A percentile compares a stretch with the other conserved stretches of the same genome.
Conservation (phyloP, 148 eudicot genomes). For the Arctostaphylos glauca region DNA sequence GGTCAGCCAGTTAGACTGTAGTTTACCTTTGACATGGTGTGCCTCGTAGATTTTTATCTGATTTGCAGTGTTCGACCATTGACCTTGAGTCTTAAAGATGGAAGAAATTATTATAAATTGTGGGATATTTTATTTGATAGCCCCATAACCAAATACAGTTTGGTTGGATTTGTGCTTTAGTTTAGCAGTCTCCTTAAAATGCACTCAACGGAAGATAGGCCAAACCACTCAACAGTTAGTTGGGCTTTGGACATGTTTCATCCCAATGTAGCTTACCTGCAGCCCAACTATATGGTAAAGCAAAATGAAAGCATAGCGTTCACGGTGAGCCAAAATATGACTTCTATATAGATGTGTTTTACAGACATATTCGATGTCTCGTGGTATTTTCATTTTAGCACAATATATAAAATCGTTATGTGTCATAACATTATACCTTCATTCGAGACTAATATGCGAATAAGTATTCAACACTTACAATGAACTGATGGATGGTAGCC, state of each 20-base stretch:
- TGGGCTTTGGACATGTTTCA: background rate
- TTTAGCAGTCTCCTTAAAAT: slow-evolving; percentile 1
- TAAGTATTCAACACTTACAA: background rate
- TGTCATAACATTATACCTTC: background rate
- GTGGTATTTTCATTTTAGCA: background rate
- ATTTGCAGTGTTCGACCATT: background rate
- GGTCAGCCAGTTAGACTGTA: background rate
- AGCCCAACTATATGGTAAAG: background rate
- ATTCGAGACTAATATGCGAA: background rate
- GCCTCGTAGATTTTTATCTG: background rate
- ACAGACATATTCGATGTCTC: background rate
- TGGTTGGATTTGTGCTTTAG: background rate
- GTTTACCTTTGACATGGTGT: slow-evolving; percentile 1
- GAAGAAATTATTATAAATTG: background rate
- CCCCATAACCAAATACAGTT: background rate
- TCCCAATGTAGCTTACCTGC: background rate
- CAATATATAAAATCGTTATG: background rate
- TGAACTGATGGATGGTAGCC: background rate
- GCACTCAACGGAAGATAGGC: background rate
- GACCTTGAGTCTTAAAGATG: background rate
- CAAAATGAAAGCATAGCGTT: background rate
- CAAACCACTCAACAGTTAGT: background rate
- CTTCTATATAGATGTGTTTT: background rate
- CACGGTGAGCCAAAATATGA: background rate
- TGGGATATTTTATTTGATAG: background rate